Conservation (phyloP, 257 asterid genomes). For the Salvia splendens region DNA sequence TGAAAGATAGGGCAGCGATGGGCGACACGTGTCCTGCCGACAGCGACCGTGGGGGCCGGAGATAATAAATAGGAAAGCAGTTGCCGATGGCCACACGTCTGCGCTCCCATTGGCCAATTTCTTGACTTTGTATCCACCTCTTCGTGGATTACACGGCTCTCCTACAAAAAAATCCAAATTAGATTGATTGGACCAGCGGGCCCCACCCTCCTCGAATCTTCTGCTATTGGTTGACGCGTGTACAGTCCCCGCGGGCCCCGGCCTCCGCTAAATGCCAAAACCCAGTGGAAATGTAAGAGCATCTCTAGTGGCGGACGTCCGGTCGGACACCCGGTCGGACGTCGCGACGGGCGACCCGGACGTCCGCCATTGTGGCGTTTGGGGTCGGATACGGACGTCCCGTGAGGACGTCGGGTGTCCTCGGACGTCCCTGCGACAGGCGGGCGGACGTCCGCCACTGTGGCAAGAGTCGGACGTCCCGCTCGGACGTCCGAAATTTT, state of each 20-base stretch:
- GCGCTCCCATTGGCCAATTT: constrained; percentile 52
- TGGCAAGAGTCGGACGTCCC: too few relatives aligned
- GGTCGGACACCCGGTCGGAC: too few relatives aligned
- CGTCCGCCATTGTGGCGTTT: too few relatives aligned
- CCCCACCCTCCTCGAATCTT: constrained; percentile 47
- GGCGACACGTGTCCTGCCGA: constrained; percentile 70
- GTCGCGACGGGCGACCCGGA: too few relatives aligned
- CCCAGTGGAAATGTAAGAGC: not conserved
- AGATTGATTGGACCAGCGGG: constrained; percentile 55
- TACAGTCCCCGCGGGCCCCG: constrained; percentile 48
- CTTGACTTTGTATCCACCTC: constrained; percentile 47
- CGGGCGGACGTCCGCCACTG: too few relatives aligned
- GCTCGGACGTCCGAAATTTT: too few relatives aligned
- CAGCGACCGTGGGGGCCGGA: constrained; percentile 51
- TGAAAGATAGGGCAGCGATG: not conserved
- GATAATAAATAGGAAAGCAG: constrained; percentile 51
- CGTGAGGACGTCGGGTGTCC: too few relatives aligned
- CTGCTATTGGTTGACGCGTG: constrained; percentile 56
- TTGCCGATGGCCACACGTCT: constrained; percentile 63
- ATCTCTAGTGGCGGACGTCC: too few relatives aligned
- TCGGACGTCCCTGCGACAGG: too few relatives aligned
- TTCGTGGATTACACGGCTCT: constrained; percentile 59
- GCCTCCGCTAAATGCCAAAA: constrained; percentile 30
- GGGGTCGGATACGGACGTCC: too few relatives aligned
- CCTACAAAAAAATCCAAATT: constrained; percentile 36